Percentiles rank a stretch among this genome's conserved stretches.
Evolutionary conservation across 73 alveolate genomes (phyloP).

Genomic region (Tetrahymena borealis): DNA sequence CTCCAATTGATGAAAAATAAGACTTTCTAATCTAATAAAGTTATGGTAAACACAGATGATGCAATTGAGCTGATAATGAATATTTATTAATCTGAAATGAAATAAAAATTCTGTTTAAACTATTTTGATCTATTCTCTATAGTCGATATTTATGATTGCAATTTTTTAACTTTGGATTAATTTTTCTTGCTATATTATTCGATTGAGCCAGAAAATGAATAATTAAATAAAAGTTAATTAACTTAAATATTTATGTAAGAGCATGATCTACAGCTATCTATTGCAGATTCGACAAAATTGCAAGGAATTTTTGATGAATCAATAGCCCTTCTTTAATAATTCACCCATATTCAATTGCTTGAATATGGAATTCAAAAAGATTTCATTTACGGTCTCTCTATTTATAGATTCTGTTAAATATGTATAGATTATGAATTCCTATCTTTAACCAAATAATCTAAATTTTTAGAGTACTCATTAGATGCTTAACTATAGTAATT

Average conservation of each 20-base stretch:
- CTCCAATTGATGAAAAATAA: not conserved
- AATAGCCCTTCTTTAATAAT: not conserved
- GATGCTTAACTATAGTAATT: not conserved
- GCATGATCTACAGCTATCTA: not conserved
- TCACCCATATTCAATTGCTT: not conserved
- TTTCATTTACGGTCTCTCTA: not conserved
- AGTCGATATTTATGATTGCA: not conserved
- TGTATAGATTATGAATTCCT: not conserved
- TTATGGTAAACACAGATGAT: not conserved
- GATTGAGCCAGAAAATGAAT: not conserved
- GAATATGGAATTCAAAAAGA: not conserved
- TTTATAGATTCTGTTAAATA: not conserved
- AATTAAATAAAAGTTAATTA: not conserved
- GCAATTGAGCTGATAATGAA: not conserved
- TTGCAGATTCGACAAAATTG: not conserved
- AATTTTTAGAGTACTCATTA: not conserved
- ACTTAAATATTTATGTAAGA: not conserved
- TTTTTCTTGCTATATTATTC: not conserved
- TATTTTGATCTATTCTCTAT: not conserved
- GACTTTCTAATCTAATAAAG: not conserved
- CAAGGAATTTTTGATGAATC: not conserved
- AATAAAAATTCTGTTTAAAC: not conserved
- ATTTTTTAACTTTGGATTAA: not conserved
- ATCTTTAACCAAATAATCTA: not conserved
- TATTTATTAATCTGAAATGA: not conserved